Evolutionary conservation across 1,139 yeast species (phyloP), one percentile per base, ranked within the genome.

Genomic region (Yamadazyma kanchanaburiensis): DNA sequence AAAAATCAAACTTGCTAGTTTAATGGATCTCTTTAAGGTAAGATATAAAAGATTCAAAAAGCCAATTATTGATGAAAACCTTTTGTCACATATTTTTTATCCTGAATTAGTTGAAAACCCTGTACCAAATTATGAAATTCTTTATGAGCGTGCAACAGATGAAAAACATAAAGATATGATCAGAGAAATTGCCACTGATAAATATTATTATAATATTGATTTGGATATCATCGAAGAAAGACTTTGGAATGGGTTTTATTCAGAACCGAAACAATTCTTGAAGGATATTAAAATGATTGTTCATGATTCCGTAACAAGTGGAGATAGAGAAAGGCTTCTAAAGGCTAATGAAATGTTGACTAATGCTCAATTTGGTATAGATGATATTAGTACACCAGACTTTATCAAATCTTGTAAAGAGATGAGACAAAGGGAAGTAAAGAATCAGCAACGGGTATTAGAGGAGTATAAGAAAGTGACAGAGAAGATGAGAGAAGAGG

Each of bases 311-410:
- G 67, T 73, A 18, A 77, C 80, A 0, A 60, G 73, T 6, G 88
- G 86, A 1, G 97, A 89, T 42, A 71, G 97, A 28, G 98, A 91
- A 39, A 64, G 95, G 30, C 65, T 81, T 10, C 70, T 89, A 34
- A 88, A 85, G 53, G 96, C 97, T 0, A 85, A 91, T 38, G 98
- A 94, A 56, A 88, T 94, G 97, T 73, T 77, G 50, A 94, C 97
- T 7, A 89, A 91, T 60, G 96, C 96, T 0, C 95, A 88, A 55
- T 94, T 94, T 51, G 95, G 94, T 8, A 74, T 91, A 31, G 98
- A 94, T 47, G 99, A 94, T 40, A 80, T 89, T 44, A 77, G 82
- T 27, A 70, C 76, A 12, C 79, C 88, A 1, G 86, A 77, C 31
- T 82, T 91, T 40, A 54, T 81, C 25, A 72, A 72, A 34, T 86